Conservation (phyloP, 345 rosid genomes). For the Eutrema heterophyllum region DNA sequence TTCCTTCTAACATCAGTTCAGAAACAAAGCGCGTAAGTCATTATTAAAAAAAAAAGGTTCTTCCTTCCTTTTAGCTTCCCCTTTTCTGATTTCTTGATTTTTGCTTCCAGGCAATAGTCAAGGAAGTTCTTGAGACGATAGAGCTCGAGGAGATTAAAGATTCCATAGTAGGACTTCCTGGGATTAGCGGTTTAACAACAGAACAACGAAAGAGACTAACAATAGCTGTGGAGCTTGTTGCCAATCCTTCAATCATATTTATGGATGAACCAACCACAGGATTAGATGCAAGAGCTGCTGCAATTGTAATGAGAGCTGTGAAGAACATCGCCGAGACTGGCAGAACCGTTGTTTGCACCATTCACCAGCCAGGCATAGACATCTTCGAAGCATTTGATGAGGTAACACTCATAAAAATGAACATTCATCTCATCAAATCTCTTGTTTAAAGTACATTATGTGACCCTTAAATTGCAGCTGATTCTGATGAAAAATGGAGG, state of each 20-base stretch:
- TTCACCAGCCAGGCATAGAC: constrained; percentile 43
- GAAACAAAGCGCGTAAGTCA: constrained; percentile 21
- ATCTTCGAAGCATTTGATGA: constrained; percentile 44
- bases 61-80: not conserved
- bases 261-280: constrained; percentile 52
- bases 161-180: constrained; percentile 36
- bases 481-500: constrained; percentile 65
- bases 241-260: constrained; percentile 45
- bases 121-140: constrained; percentile 38
- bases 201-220: constrained; percentile 45
- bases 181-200: constrained; percentile 35
- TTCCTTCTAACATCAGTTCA: constrained; percentile 28
- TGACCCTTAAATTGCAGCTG: constrained; percentile 29
- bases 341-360: constrained; percentile 45
- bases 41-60: not conserved
- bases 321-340: constrained; percentile 39
- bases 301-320: constrained; percentile 44
- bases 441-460: not conserved
- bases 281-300: constrained; percentile 49
- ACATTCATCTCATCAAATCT: not conserved
- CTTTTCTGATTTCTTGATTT: not conserved
- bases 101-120: constrained; percentile 26
- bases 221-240: constrained; percentile 43
- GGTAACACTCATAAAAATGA: constrained; percentile 4
- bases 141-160: constrained; percentile 41